A percentile compares a stretch with the other conserved stretches of the same genome.
These are phyloP conservation scores for Cordyceps pruinosa DNA, from an alignment of 2,329 filamentous ascomycete genomes.

Conservation along the genomic window DNA sequence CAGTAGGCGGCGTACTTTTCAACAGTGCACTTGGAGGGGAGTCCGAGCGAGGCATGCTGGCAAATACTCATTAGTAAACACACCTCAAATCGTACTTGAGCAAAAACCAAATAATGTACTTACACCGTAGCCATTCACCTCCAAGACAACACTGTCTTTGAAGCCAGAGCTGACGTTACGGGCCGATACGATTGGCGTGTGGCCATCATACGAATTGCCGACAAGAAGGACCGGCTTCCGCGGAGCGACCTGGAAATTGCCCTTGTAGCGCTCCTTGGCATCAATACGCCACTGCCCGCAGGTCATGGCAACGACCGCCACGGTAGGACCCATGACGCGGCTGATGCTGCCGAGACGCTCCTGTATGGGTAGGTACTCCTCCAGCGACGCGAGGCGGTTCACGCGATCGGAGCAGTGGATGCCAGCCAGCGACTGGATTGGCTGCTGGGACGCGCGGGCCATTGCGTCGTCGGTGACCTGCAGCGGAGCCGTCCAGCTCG, in stretches of 20 bases:
- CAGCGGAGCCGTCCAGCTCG: background rate
- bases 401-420: slow-evolving; percentile 32
- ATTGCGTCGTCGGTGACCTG: background rate
- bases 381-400: slow-evolving; percentile 20
- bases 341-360: slow-evolving; percentile 20
- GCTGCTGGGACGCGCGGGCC: background rate
- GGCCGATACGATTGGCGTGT: slow-evolving; percentile 33
- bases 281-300: slow-evolving; percentile 34
- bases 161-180: slow-evolving; percentile 30
- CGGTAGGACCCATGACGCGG: slow-evolving; percentile 21
- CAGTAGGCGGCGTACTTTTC: slow-evolving; percentile 10
- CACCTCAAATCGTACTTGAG: background rate
- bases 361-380: slow-evolving; percentile 22
- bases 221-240: slow-evolving; percentile 31
- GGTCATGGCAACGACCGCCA: slow-evolving; percentile 13
- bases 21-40: slow-evolving; percentile 10
- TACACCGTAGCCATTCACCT: slow-evolving; percentile 31
- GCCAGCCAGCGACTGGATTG: slow-evolving; percentile 14
- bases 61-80: background rate
- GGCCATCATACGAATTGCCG: slow-evolving; percentile 30
- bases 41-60: background rate
- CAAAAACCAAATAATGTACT: slow-evolving; percentile 14
- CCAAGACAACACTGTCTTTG: slow-evolving; percentile 30
- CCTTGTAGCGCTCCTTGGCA: slow-evolving; percentile 29
- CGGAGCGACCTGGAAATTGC: slow-evolving; percentile 26